Evolutionary conservation across 176 grass and related monocot genomes (phyloP), one percentile per base, ranked within the genome.

Genomic region (Oryza officinalis): DNA sequence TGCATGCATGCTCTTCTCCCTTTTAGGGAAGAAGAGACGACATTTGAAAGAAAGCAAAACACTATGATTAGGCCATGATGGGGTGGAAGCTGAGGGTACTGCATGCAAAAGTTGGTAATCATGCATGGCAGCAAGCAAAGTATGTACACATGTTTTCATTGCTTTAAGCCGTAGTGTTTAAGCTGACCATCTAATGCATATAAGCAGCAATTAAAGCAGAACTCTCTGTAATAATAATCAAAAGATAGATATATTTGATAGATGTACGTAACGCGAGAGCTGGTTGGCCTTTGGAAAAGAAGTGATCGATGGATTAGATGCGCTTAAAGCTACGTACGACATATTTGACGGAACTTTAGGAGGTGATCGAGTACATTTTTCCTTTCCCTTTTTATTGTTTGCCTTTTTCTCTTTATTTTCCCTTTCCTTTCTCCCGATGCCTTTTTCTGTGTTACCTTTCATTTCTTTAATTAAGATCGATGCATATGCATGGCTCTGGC

Each of bases 31-130:
- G 50, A 76, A 50, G 2, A 79, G 22, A 23, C 22, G 52, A n/a
- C 64, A 27, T 27, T n/a, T 27, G 46, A 73, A 78, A 59, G 9
- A 38, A 33, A 25, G 23, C 63, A 83, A 61, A 30, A 67, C 18
- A 65, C 68, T 25, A 87, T 87, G 89, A 87, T 87, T 87, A 83
- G 64, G 64, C 65, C 40, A 87, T 87, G 75, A 87, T 87, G 89
- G 40, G 66, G 28, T 75, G 64, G 84, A 61, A 61, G 57, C 6
- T 20, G 86, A 86, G 83, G 65, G 52, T 78, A 63, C 40, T 87
- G 57, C 57, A n/a, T 61, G 57, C 31, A 7, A 82, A 90, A 90
- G 84, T 63, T 43, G 65, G 64, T 80, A 90, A 90, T 90, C 84
- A 87, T 90, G 72, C 84, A 87, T 87, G 66, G 75, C 38, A 76